Evolutionary conservation across 208 protist species (phyloP).

Genomic region (Leishmania martiniquensis): DNA sequence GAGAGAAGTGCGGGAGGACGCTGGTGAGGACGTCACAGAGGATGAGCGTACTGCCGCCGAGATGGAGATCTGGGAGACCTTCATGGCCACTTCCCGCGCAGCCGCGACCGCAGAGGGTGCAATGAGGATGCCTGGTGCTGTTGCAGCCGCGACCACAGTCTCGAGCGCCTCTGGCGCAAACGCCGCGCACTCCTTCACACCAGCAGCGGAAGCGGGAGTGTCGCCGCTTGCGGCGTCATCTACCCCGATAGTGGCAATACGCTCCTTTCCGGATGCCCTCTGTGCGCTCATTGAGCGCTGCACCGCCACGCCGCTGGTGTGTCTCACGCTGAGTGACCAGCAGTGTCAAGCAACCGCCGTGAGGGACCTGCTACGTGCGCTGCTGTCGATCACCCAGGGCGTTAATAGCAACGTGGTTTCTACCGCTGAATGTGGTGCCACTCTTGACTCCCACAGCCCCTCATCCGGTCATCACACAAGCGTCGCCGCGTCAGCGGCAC

Average conservation of each 20-base stretch:
- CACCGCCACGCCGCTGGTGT: slow-evolving; percentile 21
- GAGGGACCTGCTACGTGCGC: slow-evolving; percentile 8
- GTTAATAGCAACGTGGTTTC: neutral
- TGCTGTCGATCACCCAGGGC: slow-evolving; percentile 10
- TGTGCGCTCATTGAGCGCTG: slow-evolving; percentile 26
- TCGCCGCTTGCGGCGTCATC: neutral
- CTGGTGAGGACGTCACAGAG: neutral
- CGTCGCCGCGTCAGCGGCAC: neutral
- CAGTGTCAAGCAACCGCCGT: slow-evolving; percentile 16
- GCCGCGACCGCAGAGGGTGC: slow-evolving; percentile 9
- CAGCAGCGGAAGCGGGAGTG: neutral
- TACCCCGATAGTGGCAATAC: neutral
- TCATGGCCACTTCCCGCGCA: slow-evolving; percentile 23
- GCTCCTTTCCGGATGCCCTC: slow-evolving; percentile 14
- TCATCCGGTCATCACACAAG: neutral
- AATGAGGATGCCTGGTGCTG: neutral
- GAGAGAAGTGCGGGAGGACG: neutral
- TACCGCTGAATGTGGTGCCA: neutral
- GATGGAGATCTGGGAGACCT: slow-evolving; percentile 29
- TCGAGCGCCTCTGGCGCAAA: neutral
- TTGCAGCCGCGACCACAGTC: neutral
- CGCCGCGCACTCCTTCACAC: neutral
- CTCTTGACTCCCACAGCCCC: neutral
- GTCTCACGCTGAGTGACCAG: slow-evolving; percentile 21
- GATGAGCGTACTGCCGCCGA: slow-evolving; percentile 20